Base-by-base conservation (phyloP, 2,329 filamentous ascomycete genomes). In the Fusarium chaquense region DNA sequence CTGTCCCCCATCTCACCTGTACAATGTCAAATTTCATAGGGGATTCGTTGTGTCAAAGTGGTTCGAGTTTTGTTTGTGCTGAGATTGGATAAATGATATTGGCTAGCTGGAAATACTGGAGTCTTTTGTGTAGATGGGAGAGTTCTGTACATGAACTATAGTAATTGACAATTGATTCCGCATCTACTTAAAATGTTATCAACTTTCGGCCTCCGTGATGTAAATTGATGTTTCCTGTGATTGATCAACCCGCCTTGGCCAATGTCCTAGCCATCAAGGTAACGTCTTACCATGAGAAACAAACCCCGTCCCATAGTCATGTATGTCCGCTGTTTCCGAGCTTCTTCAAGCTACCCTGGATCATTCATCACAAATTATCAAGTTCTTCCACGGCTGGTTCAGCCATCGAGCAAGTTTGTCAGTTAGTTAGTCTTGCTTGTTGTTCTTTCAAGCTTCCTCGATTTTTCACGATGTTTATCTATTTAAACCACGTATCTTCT, bases 101-200 rank as follows among this genome's bases (percentile, higher is more conserved):
- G 73, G 76, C 52, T 59, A 73, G 76, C 75, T 78, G 75, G 73
- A 77, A 75, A 76, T 78, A 62, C 74, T 71, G 76, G 77, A 79
- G 78, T 79, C 77, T 76, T 76, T 76, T 73, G 70, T 75, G 76
- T 81, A 83, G 79, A 82, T 80, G 78, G 76, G 74, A 81, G 62
- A 77, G 77, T 76, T 81, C 76, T 82, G 79, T 82, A 82, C 76
- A 82, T 82, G 77, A 71, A 76, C 69, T 70, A 60, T 76, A 78
- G 76, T 79, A 76, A 75, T 77, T 75, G 73, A 74, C 70, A 76
- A 76, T 69, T 71, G 73, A 69, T 75, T 75, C 75, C 67, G 62
- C 72, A 72, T 76, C 64, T 75, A 60, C 62, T 51, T 49, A 38
- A 33, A 46, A 13, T 16, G 32, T 8, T 6, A 6, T 28, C 11